These are phyloP conservation scores for Salmacisia buchloeana DNA, from an alignment of 1,284 basidiomycete genomes.

Conservation along the genomic window DNA sequence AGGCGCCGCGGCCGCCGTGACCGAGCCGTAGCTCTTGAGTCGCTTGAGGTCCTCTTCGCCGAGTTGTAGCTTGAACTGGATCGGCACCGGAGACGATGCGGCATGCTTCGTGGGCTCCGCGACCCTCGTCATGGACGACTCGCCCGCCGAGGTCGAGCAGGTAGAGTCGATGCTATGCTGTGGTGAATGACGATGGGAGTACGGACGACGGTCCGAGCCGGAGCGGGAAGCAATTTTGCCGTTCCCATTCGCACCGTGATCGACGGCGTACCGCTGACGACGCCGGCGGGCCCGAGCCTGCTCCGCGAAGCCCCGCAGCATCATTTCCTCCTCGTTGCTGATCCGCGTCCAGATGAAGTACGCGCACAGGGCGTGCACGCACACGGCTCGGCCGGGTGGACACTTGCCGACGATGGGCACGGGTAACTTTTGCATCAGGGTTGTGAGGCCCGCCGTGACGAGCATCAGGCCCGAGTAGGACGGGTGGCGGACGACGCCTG, in stretches of 20 bases:
- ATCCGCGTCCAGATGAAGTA: background rate
- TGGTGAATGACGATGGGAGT: too few species aligned
- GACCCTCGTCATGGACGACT: background rate
- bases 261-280: background rate
- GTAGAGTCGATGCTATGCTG: too few species aligned
- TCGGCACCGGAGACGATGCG: too few species aligned
- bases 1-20: too few species aligned
- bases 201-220: too few species aligned
- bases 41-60: background rate
- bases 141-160: too few species aligned
- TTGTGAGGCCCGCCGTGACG: background rate
- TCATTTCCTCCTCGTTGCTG: background rate
- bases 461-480: background rate
- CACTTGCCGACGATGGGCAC: background rate
- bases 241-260: background rate
- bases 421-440: background rate
- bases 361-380: background rate
- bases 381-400: background rate
- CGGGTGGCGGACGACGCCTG: background rate
- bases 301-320: background rate
- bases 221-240: too few species aligned
- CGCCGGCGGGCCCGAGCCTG: background rate
- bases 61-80: too few species aligned
- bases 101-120: background rate
- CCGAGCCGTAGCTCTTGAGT: background rate